A percentile compares a stretch with the other conserved stretches of the same genome.
These are phyloP conservation scores for Tetraselmis striata DNA, from an alignment of 139 green algal genomes.

Conservation along the genomic window DNA sequence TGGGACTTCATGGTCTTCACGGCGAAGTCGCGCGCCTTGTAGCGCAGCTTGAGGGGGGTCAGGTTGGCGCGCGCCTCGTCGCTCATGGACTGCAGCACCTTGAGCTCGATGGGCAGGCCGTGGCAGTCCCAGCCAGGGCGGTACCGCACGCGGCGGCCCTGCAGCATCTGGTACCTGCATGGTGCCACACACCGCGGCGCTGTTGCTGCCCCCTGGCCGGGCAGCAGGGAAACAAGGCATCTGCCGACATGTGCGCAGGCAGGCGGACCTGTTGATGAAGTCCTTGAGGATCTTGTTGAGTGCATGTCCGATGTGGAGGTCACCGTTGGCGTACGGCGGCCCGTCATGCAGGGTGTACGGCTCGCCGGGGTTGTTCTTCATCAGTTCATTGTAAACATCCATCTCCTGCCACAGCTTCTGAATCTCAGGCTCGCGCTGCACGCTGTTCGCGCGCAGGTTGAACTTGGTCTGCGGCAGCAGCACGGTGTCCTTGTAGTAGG, in stretches of 20 bases:
- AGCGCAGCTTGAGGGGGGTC: constrained; percentile 73
- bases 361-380: constrained; percentile 39
- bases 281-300: constrained; percentile 99
- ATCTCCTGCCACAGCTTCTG: constrained; percentile 83
- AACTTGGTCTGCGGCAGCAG: constrained; percentile 88
- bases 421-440: constrained; percentile 87
- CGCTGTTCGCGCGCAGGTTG: constrained; percentile 88
- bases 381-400: constrained; percentile 64
- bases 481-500: constrained; percentile 76
- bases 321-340: constrained; percentile 97
- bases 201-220: too few species aligned
- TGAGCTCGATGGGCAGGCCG: constrained; percentile 98
- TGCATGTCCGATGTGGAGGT: constrained; percentile 96
- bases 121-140: constrained; percentile 98
- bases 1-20: constrained; percentile 82
- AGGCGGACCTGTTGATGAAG: constrained; percentile 79
- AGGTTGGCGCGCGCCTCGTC: constrained; percentile 55
- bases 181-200: too few species aligned
- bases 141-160: constrained; percentile 62
- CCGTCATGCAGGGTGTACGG: constrained; percentile 96
- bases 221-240: too few species aligned
- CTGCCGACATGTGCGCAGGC: too few species aligned
- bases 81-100: constrained; percentile 80
- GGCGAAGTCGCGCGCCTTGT: constrained; percentile 83
- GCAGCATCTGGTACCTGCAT: constrained; percentile 57